Evolutionary conservation across 768 basidiomycete genomes (phyloP).

Genomic region (Trametes gibbosa): DNA sequence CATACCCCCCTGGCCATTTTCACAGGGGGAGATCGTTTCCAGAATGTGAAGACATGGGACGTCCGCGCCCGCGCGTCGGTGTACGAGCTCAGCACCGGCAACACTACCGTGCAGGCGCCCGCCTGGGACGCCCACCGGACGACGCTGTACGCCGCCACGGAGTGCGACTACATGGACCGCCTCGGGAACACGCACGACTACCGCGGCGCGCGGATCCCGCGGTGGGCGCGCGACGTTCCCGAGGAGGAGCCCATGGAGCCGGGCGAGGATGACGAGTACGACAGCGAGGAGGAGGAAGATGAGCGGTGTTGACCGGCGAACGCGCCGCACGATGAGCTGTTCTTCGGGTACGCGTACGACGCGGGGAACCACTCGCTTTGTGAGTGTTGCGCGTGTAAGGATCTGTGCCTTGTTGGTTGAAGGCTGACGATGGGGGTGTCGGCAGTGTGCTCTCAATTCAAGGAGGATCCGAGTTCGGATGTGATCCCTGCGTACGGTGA

Average conservation of each 20-base stretch:
- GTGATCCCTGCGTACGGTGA: constrained; percentile 2
- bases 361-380: constrained; percentile 34
- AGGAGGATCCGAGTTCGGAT: not conserved
- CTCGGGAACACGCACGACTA: constrained; percentile 22
- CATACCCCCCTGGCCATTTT: constrained; percentile 24
- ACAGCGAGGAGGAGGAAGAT: constrained; percentile 19
- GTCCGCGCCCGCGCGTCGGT: constrained; percentile 32
- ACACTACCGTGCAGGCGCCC: constrained; percentile 35
- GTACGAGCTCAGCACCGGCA: constrained; percentile 44
- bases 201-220: constrained; percentile 20
- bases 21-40: constrained; percentile 25
- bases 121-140: constrained; percentile 32
- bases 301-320: constrained; percentile 29
- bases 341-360: constrained; percentile 36
- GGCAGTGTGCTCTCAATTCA: constrained; percentile 6
- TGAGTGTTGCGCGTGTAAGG: constrained; percentile 23
- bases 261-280: constrained; percentile 12
- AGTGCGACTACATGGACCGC: constrained; percentile 29
- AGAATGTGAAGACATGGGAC: constrained; percentile 41
- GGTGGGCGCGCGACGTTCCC: constrained; percentile 1
- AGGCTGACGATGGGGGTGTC: not conserved
- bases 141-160: constrained; percentile 35
- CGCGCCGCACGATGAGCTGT: constrained; percentile 23
- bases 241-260: not conserved
- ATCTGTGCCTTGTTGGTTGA: not conserved